Evolutionary conservation across 306 rosid species (phyloP).

Genomic region (Dryas alaskensis): DNA sequence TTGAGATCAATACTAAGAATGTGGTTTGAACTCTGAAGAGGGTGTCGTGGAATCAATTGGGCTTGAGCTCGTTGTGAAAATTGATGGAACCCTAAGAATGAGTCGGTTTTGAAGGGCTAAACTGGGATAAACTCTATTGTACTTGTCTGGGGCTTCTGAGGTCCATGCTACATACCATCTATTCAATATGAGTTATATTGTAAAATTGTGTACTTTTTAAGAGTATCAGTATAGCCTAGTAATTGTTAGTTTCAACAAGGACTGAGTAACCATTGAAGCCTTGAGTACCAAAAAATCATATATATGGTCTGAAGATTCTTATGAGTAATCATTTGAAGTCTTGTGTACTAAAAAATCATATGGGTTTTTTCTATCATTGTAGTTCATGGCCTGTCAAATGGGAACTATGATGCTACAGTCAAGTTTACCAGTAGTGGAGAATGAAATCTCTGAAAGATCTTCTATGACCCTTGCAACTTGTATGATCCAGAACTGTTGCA

Average conservation of each 20-base stretch:
- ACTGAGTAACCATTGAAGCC: background rate
- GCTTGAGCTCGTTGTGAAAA: background rate
- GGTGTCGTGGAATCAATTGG: background rate
- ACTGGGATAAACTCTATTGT: background rate
- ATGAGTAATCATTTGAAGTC: background rate
- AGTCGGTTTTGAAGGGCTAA: background rate
- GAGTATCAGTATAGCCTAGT: background rate
- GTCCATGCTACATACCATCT: background rate
- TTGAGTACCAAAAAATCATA: background rate
- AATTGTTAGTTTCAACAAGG: background rate
- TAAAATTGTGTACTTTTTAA: too few relatives aligned
- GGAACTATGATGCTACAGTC: slow-evolving; percentile 37
- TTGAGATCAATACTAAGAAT: background rate
- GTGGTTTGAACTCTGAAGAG: background rate
- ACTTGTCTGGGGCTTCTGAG: background rate
- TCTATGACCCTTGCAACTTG: slow-evolving; percentile 36
- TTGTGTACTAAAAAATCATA: slow-evolving; percentile 2
- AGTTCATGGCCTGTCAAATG: slow-evolving; percentile 51
- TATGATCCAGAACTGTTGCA: slow-evolving; percentile 37
- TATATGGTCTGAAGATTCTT: background rate
- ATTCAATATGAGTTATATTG: background rate
- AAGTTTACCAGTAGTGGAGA: slow-evolving; percentile 40
- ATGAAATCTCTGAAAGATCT: slow-evolving; percentile 33
- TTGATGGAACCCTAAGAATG: background rate
- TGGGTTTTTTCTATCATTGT: background rate